Evolutionary conservation across 1,284 basidiomycete species (phyloP).

Genomic region (Cutaneotrichosporon cyanovorans): DNA sequence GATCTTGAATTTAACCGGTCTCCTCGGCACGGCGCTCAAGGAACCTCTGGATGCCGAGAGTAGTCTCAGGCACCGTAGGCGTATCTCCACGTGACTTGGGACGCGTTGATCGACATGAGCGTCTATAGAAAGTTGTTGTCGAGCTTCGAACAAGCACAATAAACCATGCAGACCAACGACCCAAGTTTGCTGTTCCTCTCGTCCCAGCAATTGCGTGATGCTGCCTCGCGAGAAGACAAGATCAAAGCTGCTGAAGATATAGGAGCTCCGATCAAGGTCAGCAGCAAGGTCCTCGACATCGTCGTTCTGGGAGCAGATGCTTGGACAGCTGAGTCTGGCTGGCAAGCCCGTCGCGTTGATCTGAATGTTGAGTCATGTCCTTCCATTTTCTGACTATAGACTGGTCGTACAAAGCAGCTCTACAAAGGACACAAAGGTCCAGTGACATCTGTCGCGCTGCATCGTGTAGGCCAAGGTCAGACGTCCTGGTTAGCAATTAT

Average conservation of each 20-base stretch:
- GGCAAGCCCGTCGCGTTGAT: constrained; percentile 62
- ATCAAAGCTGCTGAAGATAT: constrained; percentile 61
- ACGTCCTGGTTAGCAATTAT: constrained; percentile 49
- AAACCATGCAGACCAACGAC: constrained; percentile 47
- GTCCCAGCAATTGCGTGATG: constrained; percentile 64
- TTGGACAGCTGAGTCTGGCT: constrained; percentile 81
- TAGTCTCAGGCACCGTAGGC: too few species aligned
- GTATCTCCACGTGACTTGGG: too few species aligned
- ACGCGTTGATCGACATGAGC: too few species aligned
- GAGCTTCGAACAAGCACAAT: too few species aligned
- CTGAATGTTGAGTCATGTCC: constrained; percentile 54
- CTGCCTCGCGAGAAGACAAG: constrained; percentile 62
- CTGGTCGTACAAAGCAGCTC: constrained; percentile 64
- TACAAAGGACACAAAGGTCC: constrained; percentile 79
- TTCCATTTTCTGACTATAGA: constrained; percentile 48
- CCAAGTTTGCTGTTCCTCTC: constrained; percentile 56
- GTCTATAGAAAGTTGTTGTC: too few species aligned
- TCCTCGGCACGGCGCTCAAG: too few species aligned
- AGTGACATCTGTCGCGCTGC: constrained; percentile 70
- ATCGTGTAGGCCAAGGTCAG: constrained; percentile 25
- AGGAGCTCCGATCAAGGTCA: constrained; percentile 67
- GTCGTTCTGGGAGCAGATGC: constrained; percentile 57
- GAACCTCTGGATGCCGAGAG: too few species aligned
- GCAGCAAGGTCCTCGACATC: constrained; percentile 66
- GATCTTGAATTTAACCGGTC: too few species aligned